Evolutionary conservation across 2,329 filamentous ascomycete species (phyloP).

Genomic region (Xylogone sp.): DNA sequence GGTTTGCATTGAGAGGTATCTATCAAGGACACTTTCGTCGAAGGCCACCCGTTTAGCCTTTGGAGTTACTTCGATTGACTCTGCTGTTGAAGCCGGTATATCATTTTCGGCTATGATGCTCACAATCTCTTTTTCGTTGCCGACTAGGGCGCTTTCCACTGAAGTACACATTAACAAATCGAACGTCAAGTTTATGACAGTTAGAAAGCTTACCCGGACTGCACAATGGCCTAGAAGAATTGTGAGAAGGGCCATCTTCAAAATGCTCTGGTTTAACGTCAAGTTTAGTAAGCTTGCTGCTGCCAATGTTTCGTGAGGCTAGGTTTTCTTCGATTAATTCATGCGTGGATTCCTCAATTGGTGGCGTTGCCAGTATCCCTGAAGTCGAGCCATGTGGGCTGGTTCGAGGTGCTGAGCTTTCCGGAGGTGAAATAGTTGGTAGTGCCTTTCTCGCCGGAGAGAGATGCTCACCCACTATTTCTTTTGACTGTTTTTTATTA

Average conservation of each 20-base stretch:
- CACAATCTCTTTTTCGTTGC: not conserved
- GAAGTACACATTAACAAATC: no score
- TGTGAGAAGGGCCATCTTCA: not conserved
- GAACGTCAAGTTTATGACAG: no score
- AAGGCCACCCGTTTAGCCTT: not conserved
- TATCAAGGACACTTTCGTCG: constrained; percentile 3
- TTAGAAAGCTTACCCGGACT: no score
- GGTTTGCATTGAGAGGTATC: not conserved
- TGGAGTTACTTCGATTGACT: not conserved
- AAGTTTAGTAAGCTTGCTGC: not conserved
- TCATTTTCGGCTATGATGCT: not conserved
- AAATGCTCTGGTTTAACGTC: not conserved
- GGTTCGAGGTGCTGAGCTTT: not conserved
- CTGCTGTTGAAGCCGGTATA: not conserved
- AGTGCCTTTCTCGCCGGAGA: not conserved
- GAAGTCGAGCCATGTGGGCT: not conserved
- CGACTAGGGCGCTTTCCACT: no score
- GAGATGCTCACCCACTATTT: not conserved
- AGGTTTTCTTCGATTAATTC: not conserved
- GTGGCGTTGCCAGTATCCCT: not conserved
- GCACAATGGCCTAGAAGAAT: no score
- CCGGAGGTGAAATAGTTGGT: not conserved
- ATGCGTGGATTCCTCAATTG: not conserved
- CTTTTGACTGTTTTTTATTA: not conserved
- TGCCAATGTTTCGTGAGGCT: not conserved